phyloP scores from a whole-genome alignment of 768 basidiomycete species.

The Macrolepiota albuminosa region DNA sequence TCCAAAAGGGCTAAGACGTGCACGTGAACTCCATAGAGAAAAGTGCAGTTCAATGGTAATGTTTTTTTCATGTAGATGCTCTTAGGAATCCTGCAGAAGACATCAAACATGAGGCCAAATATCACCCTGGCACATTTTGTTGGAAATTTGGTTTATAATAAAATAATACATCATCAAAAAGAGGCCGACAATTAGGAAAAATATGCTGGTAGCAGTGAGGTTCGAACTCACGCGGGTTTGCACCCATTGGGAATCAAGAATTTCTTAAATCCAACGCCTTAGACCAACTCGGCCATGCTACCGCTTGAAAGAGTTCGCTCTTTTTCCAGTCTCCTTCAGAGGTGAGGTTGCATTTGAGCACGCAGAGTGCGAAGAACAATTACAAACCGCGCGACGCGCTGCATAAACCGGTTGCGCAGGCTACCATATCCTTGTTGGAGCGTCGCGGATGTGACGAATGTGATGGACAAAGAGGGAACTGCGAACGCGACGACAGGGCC shows the following conservation, averaged over 20 bases:
- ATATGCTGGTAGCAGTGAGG: constrained; percentile 71
- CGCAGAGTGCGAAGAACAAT: constrained; percentile 58
- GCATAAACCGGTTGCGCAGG: constrained; percentile 59
- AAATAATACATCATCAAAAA: not conserved
- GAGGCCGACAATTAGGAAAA: not conserved
- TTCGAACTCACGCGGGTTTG: constrained; percentile 87
- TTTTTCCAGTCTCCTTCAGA: too few species aligned
- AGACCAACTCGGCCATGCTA: constrained; percentile 87
- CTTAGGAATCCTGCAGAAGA: not conserved
- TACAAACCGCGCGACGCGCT: constrained; percentile 72
- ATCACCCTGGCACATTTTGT: too few species aligned
- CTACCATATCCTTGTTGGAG: constrained; percentile 50
- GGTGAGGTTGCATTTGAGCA: constrained; percentile 13
- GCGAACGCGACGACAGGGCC: too few species aligned
- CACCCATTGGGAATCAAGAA: constrained; percentile 78
- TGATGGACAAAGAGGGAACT: too few species aligned
- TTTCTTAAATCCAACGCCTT: constrained; percentile 87
- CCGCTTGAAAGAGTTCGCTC: constrained; percentile 14
- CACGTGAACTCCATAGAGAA: too few species aligned
- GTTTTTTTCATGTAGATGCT: too few species aligned
- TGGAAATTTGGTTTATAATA: too few species aligned
- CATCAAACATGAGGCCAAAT: too few species aligned
- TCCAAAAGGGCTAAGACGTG: too few species aligned
- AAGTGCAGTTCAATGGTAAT: not conserved
- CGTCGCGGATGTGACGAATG: too few species aligned